Evolutionary conservation across 108 stramenopile species (phyloP).

Genomic region (Schizochytrium sp.): DNA sequence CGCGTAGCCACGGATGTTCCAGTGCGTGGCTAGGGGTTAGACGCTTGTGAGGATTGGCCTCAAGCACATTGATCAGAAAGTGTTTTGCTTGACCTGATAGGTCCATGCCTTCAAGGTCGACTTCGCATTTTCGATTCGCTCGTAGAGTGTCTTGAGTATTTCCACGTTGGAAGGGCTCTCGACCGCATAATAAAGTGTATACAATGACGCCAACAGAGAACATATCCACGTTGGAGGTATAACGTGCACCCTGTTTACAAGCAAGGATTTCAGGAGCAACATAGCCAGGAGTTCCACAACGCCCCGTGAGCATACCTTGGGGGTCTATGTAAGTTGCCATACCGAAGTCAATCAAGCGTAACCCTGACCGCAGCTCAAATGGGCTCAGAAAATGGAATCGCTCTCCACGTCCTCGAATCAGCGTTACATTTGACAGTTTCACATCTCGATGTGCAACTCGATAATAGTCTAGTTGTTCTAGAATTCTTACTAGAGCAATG

Average conservation of each 20-base stretch:
- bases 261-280: slow-evolving; percentile 33
- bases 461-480: slow-evolving; percentile 9
- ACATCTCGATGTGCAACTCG: slow-evolving; percentile 54
- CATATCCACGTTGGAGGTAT: slow-evolving; percentile 24
- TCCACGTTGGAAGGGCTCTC: slow-evolving; percentile 50
- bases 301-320: not conserved
- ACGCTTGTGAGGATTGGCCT: not conserved
- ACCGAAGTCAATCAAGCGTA: slow-evolving; percentile 48
- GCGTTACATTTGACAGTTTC: slow-evolving; percentile 10
- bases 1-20: slow-evolving; percentile 33
- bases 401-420: not conserved
- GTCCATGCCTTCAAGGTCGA: not conserved
- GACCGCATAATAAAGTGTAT: slow-evolving; percentile 35
- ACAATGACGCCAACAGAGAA: slow-evolving; percentile 41
- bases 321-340: slow-evolving; percentile 42
- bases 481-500: slow-evolving; percentile 7
- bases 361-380: slow-evolving; percentile 21
- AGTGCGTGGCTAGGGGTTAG: slow-evolving; percentile 26
- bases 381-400: slow-evolving; percentile 38
- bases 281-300: slow-evolving; percentile 55
- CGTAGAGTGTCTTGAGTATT: not conserved
- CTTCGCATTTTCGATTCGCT: slow-evolving; percentile 56
- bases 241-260: not conserved
- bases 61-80: slow-evolving; percentile 6
- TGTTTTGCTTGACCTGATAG: not conserved